Evolutionary conservation across 441 rosid species (phyloP).

Genomic region (Bruguiera hainesii): DNA sequence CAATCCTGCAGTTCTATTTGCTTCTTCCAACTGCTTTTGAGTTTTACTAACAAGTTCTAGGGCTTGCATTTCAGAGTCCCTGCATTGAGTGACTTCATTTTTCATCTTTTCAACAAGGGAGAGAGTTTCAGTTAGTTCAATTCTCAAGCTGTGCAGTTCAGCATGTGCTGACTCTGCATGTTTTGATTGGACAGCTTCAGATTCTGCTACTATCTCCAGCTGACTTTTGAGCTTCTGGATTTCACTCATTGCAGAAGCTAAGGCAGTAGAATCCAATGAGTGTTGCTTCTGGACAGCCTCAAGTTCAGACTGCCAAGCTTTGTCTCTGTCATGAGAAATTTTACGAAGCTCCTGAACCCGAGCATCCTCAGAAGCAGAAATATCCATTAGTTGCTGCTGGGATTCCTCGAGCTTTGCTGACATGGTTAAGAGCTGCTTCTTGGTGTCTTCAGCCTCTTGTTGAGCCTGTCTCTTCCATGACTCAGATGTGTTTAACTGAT

Average conservation of each 20-base stretch:
- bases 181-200: conserved; percentile 55
- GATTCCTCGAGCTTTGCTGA: conserved; percentile 56
- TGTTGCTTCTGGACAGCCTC: conserved; percentile 79
- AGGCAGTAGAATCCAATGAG: conserved; percentile 61
- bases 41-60: conserved; percentile 49
- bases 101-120: conserved; percentile 63
- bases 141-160: conserved; percentile 61
- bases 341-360: conserved; percentile 61
- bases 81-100: conserved; percentile 54
- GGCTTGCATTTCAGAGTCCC: conserved; percentile 74
- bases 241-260: conserved; percentile 70
- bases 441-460: conserved; percentile 72
- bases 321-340: conserved; percentile 73
- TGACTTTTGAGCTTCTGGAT: conserved; percentile 71
- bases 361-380: conserved; percentile 65
- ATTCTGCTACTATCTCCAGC: conserved; percentile 55
- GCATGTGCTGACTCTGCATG: conserved; percentile 47
- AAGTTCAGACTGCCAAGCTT: conserved; percentile 78
- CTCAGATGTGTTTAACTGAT: conserved; percentile 68
- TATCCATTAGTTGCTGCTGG: conserved; percentile 60
- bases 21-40: conserved; percentile 62
- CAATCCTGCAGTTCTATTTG: conserved; percentile 57
- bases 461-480: conserved; percentile 64
- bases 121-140: conserved; percentile 54
- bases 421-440: conserved; percentile 43